Evolutionary conservation across 768 basidiomycete genomes (phyloP).

Genomic region (Boletus pseudopeckii): DNA sequence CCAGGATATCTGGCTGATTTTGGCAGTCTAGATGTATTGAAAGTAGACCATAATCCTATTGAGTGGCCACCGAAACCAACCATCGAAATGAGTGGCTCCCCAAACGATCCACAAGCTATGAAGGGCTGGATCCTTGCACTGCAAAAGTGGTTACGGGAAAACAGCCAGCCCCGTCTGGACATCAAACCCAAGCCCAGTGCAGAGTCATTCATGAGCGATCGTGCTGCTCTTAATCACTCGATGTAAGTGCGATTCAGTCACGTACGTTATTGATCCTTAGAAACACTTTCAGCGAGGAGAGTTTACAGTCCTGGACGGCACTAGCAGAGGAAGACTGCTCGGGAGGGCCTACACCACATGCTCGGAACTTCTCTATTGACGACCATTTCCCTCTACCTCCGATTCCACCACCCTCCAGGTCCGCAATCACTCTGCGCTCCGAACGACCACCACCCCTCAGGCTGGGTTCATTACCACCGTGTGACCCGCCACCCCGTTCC

Average conservation of each 20-base stretch:
- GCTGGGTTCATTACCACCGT: slow-evolving; percentile 42
- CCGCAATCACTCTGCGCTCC: slow-evolving; percentile 23
- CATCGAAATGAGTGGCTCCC: slow-evolving; percentile 41
- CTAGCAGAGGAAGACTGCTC: slow-evolving; percentile 38
- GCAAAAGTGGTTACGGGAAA: slow-evolving; percentile 71
- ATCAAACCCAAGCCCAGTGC: slow-evolving; percentile 37
- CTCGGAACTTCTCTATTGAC: slow-evolving; percentile 59
- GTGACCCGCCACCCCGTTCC: slow-evolving; percentile 44
- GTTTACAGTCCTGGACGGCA: slow-evolving; percentile 43
- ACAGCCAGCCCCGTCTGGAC: slow-evolving; percentile 35
- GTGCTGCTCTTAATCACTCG: slow-evolving; percentile 33
- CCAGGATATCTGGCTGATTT: slow-evolving; percentile 80
- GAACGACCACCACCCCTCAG: slow-evolving; percentile 49
- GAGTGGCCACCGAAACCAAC: slow-evolving; percentile 82
- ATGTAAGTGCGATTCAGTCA: slow-evolving; percentile 19
- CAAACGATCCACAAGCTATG: slow-evolving; percentile 49
- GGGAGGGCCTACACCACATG: slow-evolving; percentile 45
- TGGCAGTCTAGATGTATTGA: slow-evolving; percentile 68
- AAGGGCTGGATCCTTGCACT: slow-evolving; percentile 69
- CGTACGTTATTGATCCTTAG: slow-evolving; percentile 1
- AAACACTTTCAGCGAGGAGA: slow-evolving; percentile 35
- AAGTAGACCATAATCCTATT: slow-evolving; percentile 87
- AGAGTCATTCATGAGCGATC: slow-evolving; percentile 50
- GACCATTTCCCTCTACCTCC: slow-evolving; percentile 49
- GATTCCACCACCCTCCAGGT: slow-evolving; percentile 23